Conservation (phyloP, 2,329 filamentous ascomycete genomes). For the Dryadomyces quercivorus region DNA sequence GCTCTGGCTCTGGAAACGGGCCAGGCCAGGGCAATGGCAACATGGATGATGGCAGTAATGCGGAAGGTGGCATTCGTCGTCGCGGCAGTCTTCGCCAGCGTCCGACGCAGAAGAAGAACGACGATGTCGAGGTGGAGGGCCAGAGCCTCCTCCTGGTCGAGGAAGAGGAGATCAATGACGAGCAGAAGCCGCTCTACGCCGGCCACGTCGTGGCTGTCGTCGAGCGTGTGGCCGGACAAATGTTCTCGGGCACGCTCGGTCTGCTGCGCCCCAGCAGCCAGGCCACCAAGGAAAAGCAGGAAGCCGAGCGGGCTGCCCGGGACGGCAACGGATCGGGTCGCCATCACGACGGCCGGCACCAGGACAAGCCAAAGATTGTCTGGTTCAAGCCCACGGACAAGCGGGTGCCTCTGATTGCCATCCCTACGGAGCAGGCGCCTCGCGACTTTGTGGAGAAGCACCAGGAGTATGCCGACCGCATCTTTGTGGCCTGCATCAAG, state of each 20-base stretch:
- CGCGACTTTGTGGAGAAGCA: slow-evolving; percentile 98
- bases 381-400: slow-evolving; percentile 99
- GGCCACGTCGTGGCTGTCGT: slow-evolving; percentile 96
- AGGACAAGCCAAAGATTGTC: slow-evolving; percentile 98
- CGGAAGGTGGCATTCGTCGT: slow-evolving; percentile 78
- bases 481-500: slow-evolving; percentile 98
- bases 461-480: slow-evolving; percentile 92
- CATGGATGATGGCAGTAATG: slow-evolving; percentile 46
- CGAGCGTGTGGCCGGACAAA: slow-evolving; percentile 92
- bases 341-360: slow-evolving; percentile 68
- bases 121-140: slow-evolving; percentile 96
- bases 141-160: slow-evolving; percentile 94
- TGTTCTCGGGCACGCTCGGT: slow-evolving; percentile 96
- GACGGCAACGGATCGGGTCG: slow-evolving; percentile 58
- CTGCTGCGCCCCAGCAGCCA: slow-evolving; percentile 92
- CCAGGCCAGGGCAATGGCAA: slow-evolving; percentile 51
- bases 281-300: slow-evolving; percentile 98
- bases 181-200: slow-evolving; percentile 93
- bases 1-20: slow-evolving; percentile 63
- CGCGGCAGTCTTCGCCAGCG: slow-evolving; percentile 92
- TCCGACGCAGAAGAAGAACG: slow-evolving; percentile 98
- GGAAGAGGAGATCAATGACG: slow-evolving; percentile 97
- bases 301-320: slow-evolving; percentile 84
- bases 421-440: slow-evolving; percentile 94
- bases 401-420: slow-evolving; percentile 93